These are phyloP conservation scores for Huntiella moniliformis DNA, from an alignment of 2,329 filamentous ascomycete genomes.

Conservation along the genomic window DNA sequence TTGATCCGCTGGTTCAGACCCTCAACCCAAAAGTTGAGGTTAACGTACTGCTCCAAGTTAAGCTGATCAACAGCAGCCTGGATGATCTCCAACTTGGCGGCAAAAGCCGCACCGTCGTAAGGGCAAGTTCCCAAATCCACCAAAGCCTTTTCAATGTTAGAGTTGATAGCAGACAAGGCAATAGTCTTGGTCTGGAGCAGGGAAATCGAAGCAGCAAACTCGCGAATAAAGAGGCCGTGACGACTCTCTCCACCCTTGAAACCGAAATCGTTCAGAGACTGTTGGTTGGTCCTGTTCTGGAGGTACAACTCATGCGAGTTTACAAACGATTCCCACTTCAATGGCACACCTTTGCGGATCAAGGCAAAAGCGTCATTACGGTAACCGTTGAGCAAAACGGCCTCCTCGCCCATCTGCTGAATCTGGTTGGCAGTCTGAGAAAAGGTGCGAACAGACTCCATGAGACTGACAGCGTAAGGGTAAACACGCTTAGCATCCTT, in stretches of 20 bases:
- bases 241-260: constrained; percentile 57
- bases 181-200: constrained; percentile 75
- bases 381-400: constrained; percentile 75
- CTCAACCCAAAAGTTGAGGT: constrained; percentile 76
- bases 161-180: constrained; percentile 58
- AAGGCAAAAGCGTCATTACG: constrained; percentile 74
- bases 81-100: constrained; percentile 61
- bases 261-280: constrained; percentile 25
- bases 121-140: constrained; percentile 67
- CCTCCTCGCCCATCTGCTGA: constrained; percentile 66
- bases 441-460: constrained; percentile 94
- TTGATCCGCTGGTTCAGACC: constrained; percentile 77
- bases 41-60: constrained; percentile 89
- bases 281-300: constrained; percentile 29
- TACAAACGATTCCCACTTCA: constrained; percentile 96
- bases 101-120: constrained; percentile 66
- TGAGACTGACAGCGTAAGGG: constrained; percentile 89
- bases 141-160: constrained; percentile 64
- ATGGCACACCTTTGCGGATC: constrained; percentile 68
- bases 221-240: constrained; percentile 89
- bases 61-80: constrained; percentile 90
- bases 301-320: constrained; percentile 79
- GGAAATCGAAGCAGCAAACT: constrained; percentile 75
- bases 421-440: constrained; percentile 77
- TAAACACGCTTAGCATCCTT: constrained; percentile 99